Percentiles rank a stretch among this genome's conserved stretches.
phyloP scores from a whole-genome alignment of 2,329 filamentous ascomycete species.

The Penicillium verrucosum region DNA sequence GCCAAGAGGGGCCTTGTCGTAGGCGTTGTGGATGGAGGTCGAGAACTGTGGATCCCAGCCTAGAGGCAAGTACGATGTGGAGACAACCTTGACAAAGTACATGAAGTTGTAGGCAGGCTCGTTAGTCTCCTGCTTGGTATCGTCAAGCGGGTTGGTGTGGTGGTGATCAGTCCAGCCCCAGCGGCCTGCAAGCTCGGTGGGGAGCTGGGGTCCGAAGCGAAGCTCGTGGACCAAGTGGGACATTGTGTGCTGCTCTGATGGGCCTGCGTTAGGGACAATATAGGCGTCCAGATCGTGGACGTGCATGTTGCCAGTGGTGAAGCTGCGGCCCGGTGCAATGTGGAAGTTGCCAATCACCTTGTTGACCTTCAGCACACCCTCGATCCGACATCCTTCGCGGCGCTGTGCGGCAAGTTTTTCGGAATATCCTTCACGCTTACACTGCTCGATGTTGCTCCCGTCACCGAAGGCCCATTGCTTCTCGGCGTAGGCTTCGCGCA shows the following conservation, averaged over 20 bases:
- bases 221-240: conserved; percentile 83
- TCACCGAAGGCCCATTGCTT: conserved; percentile 91
- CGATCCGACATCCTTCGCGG: conserved; percentile 88
- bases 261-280: conserved; percentile 62
- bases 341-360: conserved; percentile 99
- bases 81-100: conserved; percentile 99
- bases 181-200: conserved; percentile 61
- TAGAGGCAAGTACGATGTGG: conserved; percentile 88
- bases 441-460: conserved; percentile 92
- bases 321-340: conserved; percentile 90
- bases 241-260: conserved; percentile 75
- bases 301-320: conserved; percentile 95
- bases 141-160: conserved; percentile 79
- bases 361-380: conserved; percentile 89
- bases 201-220: conserved; percentile 88
- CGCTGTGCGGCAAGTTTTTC: conserved; percentile 85
- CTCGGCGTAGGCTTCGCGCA: conserved; percentile 86
- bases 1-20: conserved; percentile 63
- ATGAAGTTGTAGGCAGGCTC: conserved; percentile 93
- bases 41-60: conserved; percentile 70
- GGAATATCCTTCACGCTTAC: conserved; percentile 87
- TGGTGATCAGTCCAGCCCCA: conserved; percentile 85
- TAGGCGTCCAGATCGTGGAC: conserved; percentile 97
- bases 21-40: conserved; percentile 34
- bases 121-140: conserved; percentile 68